Evolutionary conservation across 345 rosid species (phyloP), one percentile per base, ranked within the genome.

Genomic region (Lepidium africanum): DNA sequence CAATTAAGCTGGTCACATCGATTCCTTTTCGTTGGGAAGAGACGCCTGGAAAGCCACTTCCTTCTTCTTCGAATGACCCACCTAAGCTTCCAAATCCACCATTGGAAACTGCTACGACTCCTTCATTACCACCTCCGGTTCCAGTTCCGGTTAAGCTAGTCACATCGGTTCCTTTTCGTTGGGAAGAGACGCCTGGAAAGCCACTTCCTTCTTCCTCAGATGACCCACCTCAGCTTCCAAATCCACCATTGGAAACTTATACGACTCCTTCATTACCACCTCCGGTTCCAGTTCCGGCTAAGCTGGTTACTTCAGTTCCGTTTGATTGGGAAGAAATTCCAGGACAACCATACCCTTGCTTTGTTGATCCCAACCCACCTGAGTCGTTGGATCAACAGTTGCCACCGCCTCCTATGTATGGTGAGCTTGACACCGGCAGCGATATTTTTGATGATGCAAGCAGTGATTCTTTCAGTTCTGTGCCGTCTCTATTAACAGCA

Each of bases 21-120:
- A 76, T 82, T 77, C 95, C 97, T 5, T 88, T 88, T 64, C 59
- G 63, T n/a, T 90, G 91, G 97, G 97, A 91, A 76, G 90, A 85
- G 47, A 82, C 78, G 63, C 93, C 96, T 0, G 96, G 87, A 27
- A 85, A 73, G 52, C 91, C 92, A 1, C 59, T 87, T 6, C 73
- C 84, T 27, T 7, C 70, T 55, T 81, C 77, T 42, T 39, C 82
- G 12, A 6, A 60, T 3, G 64, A 45, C 30, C 59, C 57, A 52
- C 73, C 69, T 15, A 42, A 73, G 54, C 72, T 45, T 17, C 32
- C 67, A 49, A 30, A 67, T 53, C 65, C 75, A 42, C 76, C 78
- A 7, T 36, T 11, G 10, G 63, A 73, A 43, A 52, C 55, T 2
- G 4, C 13, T 2, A 36, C n/a, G 0, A 7, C 48, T 19, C 37